These are phyloP conservation scores for Fusarium coicis DNA, from an alignment of 2,329 filamentous ascomycete species.

Conservation along the genomic window DNA sequence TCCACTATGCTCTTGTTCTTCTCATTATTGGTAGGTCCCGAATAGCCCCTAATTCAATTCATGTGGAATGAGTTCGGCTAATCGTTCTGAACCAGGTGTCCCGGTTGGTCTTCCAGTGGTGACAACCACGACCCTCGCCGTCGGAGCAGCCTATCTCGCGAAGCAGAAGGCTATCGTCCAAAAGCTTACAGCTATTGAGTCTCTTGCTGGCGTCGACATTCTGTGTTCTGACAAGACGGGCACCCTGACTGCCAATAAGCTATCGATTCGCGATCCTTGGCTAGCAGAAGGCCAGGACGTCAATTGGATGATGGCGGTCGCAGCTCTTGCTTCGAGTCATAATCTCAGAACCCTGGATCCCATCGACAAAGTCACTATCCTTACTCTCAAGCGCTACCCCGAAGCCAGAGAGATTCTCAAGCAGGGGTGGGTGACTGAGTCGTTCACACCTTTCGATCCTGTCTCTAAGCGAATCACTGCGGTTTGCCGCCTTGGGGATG, in stretches of 20 bases:
- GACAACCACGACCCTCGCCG: constrained; percentile 28
- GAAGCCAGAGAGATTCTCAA: constrained; percentile 26
- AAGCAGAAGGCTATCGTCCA: constrained; percentile 30
- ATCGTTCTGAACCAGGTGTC: neutral
- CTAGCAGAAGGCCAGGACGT: constrained; percentile 21
- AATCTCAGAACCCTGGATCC: constrained; percentile 12
- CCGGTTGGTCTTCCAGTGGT: constrained; percentile 28
- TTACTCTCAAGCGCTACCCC: constrained; percentile 27
- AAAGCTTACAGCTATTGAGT: constrained; percentile 15
- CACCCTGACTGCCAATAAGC: constrained; percentile 19
- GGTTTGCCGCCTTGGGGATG: constrained; percentile 12
- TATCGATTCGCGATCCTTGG: constrained; percentile 25
- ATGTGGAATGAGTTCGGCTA: neutral
- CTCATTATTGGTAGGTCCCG: constrained; percentile 19
- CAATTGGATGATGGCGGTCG: constrained; percentile 35
- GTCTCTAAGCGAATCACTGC: constrained; percentile 26
- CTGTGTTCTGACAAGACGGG: constrained; percentile 30
- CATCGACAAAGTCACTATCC: constrained; percentile 28
- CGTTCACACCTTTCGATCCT: constrained; percentile 21
- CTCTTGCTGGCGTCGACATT: constrained; percentile 24
- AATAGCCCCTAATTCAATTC: accelerated
- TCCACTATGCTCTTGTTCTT: constrained; percentile 26
- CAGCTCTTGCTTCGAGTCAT: constrained; percentile 16
- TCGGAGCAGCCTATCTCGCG: constrained; percentile 20
- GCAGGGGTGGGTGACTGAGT: constrained; percentile 20